Evolutionary conservation across 2,329 filamentous ascomycete genomes (phyloP).

Genomic region (Aureobasidium sp.): DNA sequence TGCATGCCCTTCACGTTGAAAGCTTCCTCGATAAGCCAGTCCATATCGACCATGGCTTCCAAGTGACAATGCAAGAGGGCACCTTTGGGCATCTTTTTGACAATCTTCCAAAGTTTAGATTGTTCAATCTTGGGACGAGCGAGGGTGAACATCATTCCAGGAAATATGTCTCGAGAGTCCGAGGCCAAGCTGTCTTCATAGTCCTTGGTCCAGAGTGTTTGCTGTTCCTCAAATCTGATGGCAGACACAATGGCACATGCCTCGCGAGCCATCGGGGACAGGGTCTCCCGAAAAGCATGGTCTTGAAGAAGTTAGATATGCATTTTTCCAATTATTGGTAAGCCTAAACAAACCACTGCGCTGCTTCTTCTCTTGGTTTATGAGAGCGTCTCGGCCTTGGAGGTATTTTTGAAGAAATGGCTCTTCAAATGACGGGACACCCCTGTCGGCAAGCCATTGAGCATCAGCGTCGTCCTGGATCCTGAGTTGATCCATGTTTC

Average conservation of each 20-base stretch:
- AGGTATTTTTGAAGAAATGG: slow-evolving; percentile 79
- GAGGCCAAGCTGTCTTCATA: slow-evolving; percentile 64
- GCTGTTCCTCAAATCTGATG: slow-evolving; percentile 71
- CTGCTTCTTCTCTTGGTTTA: slow-evolving; percentile 72
- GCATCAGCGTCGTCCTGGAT: slow-evolving; percentile 30
- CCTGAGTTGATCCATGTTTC: slow-evolving; percentile 7
- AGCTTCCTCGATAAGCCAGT: slow-evolving; percentile 67
- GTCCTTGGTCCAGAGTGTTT: slow-evolving; percentile 66
- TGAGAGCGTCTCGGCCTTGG: slow-evolving; percentile 64
- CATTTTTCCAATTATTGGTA: background rate
- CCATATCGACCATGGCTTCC: slow-evolving; percentile 84
- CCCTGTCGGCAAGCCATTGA: slow-evolving; percentile 36
- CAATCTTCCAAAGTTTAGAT: slow-evolving; percentile 78
- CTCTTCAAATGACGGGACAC: slow-evolving; percentile 47
- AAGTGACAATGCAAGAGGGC: slow-evolving; percentile 79
- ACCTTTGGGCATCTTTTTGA: slow-evolving; percentile 83
- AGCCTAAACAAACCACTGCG: slow-evolving; percentile 60
- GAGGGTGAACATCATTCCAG: slow-evolving; percentile 88
- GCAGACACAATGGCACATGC: slow-evolving; percentile 74
- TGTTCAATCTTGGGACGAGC: slow-evolving; percentile 80
- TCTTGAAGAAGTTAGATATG: slow-evolving; percentile 39
- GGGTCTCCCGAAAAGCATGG: slow-evolving; percentile 61
- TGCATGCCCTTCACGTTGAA: slow-evolving; percentile 68
- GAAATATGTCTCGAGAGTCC: slow-evolving; percentile 56
- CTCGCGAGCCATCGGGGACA: slow-evolving; percentile 70